phyloP scores from a whole-genome alignment of 2,329 filamentous ascomycete genomes.

The Mycosphaerella sp. region DNA sequence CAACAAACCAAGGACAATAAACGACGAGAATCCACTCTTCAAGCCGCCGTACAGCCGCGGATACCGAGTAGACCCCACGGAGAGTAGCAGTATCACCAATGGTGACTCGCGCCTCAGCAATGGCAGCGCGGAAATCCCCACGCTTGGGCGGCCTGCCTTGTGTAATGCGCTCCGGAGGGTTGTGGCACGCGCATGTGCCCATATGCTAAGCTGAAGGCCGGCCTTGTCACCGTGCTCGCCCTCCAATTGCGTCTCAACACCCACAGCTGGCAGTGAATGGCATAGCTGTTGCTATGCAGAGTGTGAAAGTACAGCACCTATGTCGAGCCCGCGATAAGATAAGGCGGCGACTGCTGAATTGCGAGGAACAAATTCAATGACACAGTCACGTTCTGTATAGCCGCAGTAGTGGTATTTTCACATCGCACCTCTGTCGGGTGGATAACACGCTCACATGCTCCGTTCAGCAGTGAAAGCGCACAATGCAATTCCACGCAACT shows the following conservation, averaged over 20 bases:
- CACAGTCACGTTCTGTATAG: not conserved
- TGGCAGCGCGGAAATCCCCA: not conserved
- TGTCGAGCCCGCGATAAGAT: not conserved
- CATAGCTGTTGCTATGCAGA: not conserved
- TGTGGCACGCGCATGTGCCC: not conserved
- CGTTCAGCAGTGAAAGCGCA: not conserved
- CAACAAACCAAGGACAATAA: not conserved
- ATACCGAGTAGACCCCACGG: not conserved
- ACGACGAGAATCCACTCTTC: not conserved
- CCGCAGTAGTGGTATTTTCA: not conserved
- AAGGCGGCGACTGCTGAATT: not conserved
- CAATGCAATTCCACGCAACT: not conserved
- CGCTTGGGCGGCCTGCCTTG: not conserved
- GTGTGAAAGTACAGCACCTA: not conserved
- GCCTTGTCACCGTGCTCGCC: not conserved
- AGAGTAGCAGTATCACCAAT: not conserved
- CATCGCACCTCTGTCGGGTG: not conserved
- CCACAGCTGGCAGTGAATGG: not conserved
- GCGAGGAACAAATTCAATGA: not conserved
- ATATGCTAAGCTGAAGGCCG: not conserved
- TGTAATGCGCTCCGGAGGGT: not conserved
- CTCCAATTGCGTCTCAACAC: not conserved
- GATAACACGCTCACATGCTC: not conserved
- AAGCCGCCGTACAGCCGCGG: not conserved
- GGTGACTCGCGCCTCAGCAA: not conserved